A percentile compares a stretch with the other conserved stretches of the same genome.
Evolutionary conservation across 495 filamentous ascomycete genomes (phyloP).

Genomic region (Achaetomiella virescens): DNA sequence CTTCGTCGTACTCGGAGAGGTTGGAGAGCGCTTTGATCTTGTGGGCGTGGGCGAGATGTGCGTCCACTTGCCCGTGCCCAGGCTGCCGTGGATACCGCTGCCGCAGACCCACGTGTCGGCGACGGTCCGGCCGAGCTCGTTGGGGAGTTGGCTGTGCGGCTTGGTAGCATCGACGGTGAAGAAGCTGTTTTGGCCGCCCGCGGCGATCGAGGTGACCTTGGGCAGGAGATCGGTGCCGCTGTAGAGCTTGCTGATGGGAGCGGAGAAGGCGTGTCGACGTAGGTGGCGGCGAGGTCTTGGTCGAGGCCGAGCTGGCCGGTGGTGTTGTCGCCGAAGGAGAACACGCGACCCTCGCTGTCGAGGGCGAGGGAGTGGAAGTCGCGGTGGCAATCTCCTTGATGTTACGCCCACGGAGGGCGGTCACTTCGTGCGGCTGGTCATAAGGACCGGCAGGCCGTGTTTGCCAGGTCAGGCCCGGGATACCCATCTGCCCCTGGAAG

Average conservation of each 20-base stretch:
- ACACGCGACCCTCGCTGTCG: conserved; percentile 69
- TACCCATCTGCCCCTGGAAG: conserved; percentile 79
- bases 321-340: conserved; percentile 85
- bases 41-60: conserved; percentile 72
- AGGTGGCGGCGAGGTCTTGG: conserved; percentile 51
- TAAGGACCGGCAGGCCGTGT: conserved; percentile 72
- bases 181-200: conserved; percentile 80
- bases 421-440: conserved; percentile 67
- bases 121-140: conserved; percentile 42
- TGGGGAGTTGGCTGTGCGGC: conserved; percentile 19
- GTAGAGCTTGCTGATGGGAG: conserved; percentile 66
- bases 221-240: conserved; percentile 51
- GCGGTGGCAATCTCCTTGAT: conserved; percentile 68
- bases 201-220: conserved; percentile 64
- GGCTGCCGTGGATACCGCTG: conserved; percentile 70
- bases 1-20: conserved; percentile 81
- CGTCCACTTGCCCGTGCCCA: conserved; percentile 86
- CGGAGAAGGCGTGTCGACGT: conserved; percentile 60
- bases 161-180: conserved; percentile 75
- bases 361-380: conserved; percentile 80
- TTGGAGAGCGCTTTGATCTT: conserved; percentile 76
- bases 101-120: conserved; percentile 85
- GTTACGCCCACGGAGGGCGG: conserved; percentile 45
- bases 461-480: conserved; percentile 73
- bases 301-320: conserved; percentile 80